Conservation (phyloP, 1,284 basidiomycete species). For the Athelia sp. region DNA sequence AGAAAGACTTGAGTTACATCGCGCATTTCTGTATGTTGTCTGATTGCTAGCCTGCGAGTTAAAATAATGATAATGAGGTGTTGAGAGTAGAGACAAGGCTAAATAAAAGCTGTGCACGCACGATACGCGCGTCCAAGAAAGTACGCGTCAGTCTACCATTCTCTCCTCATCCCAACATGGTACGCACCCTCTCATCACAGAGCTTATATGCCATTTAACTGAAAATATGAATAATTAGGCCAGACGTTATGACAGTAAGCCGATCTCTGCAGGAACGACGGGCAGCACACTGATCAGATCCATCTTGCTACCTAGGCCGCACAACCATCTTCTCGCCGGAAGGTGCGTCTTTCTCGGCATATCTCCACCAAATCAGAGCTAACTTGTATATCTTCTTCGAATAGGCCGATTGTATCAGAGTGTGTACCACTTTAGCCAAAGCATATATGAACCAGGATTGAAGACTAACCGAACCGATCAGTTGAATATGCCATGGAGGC, state of each 20-base stretch:
- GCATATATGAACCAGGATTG: too few species aligned
- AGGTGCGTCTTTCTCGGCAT: slow-evolving; percentile 46
- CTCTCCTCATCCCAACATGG: slow-evolving; percentile 23
- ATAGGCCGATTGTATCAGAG: slow-evolving; percentile 88
- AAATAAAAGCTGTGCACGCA: not conserved
- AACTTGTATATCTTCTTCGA: slow-evolving; percentile 2
- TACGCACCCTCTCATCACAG: slow-evolving; percentile 11
- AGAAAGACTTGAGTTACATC: too few species aligned
- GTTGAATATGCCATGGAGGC: slow-evolving; percentile 99
- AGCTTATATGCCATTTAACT: not conserved
- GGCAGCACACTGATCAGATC: slow-evolving; percentile 9
- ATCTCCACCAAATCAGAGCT: slow-evolving; percentile 7
- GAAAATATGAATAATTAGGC: slow-evolving; percentile 43
- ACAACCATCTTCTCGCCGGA: slow-evolving; percentile 97
- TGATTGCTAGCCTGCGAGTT: too few species aligned
- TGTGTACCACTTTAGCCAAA: slow-evolving; percentile 31
- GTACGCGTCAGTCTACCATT: not conserved
- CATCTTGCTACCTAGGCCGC: slow-evolving; percentile 48
- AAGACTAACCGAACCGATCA: slow-evolving; percentile 24
- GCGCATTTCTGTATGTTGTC: too few species aligned
- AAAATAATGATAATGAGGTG: too few species aligned
- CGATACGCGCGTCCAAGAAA: not conserved
- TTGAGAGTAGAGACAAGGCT: too few species aligned
- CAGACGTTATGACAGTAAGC: slow-evolving; percentile 86
- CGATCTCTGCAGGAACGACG: not conserved